A percentile compares a stretch with the other conserved stretches of the same genome.
These are phyloP conservation scores for Geosmithia morbida DNA, from an alignment of 2,329 filamentous ascomycete species.

Conservation along the genomic window DNA sequence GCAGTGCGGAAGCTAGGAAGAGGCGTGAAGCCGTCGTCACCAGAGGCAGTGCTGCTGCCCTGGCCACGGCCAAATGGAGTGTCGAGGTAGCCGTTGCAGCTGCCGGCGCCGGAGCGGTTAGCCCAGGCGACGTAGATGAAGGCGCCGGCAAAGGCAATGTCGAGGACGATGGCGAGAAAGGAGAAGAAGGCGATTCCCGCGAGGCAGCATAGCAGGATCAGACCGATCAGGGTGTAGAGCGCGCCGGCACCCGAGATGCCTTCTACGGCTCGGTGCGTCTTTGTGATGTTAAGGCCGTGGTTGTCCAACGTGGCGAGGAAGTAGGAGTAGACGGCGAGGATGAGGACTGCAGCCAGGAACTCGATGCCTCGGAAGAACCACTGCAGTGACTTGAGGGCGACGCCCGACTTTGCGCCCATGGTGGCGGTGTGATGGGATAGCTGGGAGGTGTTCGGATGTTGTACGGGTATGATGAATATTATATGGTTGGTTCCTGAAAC, in stretches of 20 bases:
- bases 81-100: constrained; percentile 44
- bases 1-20: constrained; percentile 35
- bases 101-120: constrained; percentile 52
- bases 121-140: constrained; percentile 74
- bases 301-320: constrained; percentile 62
- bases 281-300: constrained; percentile 47
- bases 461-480: no score
- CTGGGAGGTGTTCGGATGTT: no score
- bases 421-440: constrained; percentile 3
- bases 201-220: constrained; percentile 64
- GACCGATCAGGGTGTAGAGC: constrained; percentile 59
- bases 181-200: constrained; percentile 63
- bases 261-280: constrained; percentile 57
- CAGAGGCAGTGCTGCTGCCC: constrained; percentile 29
- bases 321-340: constrained; percentile 72
- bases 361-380: constrained; percentile 61
- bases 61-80: constrained; percentile 57
- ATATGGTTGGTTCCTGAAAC: no score
- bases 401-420: constrained; percentile 16
- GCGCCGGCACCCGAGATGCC: constrained; percentile 64
- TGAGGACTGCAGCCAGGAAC: constrained; percentile 56
- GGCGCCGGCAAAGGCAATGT: constrained; percentile 59
- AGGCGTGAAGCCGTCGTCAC: constrained; percentile 27
- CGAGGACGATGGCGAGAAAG: constrained; percentile 58
- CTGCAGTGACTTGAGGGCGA: constrained; percentile 53